These are phyloP conservation scores for Plasmodium chabaudi DNA, from an alignment of 169 alveolate species.

Conservation along the genomic window DNA sequence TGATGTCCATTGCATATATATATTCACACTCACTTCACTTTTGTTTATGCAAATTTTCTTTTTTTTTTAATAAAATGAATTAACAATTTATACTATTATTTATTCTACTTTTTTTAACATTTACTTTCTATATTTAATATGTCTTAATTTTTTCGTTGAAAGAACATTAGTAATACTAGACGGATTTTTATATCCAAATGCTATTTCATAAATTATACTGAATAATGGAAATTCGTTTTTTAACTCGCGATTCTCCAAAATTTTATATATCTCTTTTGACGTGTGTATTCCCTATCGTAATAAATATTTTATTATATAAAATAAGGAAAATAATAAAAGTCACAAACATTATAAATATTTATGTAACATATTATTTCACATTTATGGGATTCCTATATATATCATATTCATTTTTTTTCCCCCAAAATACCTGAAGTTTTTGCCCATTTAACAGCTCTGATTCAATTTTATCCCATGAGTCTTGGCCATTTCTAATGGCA, in stretches of 20 bases:
- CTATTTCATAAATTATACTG: conserved; percentile 56
- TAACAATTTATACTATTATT: conserved; percentile 1
- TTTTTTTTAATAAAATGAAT: neutral
- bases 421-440: conserved; percentile 86
- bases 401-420: neutral
- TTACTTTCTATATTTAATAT: conserved; percentile 34
- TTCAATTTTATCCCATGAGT: conserved; percentile 91
- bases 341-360: neutral
- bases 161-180: conserved; percentile 55
- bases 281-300: conserved; percentile 47
- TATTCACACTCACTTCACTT: neutral
- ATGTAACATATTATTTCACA: neutral
- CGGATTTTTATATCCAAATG: conserved; percentile 50
- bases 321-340: neutral
- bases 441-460: conserved; percentile 92
- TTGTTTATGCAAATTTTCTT: neutral
- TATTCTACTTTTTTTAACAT: neutral
- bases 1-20: neutral
- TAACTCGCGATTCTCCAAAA: conserved; percentile 47
- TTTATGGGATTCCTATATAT: neutral
- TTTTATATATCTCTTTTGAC: conserved; percentile 44
- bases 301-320: neutral
- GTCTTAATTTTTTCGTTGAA: conserved; percentile 72
- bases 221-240: conserved; percentile 50
- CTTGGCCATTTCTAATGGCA: conserved; percentile 87